These are phyloP conservation scores for Xerocomellus chrysenteron DNA, from an alignment of 768 basidiomycete genomes.

Conservation along the genomic window DNA sequence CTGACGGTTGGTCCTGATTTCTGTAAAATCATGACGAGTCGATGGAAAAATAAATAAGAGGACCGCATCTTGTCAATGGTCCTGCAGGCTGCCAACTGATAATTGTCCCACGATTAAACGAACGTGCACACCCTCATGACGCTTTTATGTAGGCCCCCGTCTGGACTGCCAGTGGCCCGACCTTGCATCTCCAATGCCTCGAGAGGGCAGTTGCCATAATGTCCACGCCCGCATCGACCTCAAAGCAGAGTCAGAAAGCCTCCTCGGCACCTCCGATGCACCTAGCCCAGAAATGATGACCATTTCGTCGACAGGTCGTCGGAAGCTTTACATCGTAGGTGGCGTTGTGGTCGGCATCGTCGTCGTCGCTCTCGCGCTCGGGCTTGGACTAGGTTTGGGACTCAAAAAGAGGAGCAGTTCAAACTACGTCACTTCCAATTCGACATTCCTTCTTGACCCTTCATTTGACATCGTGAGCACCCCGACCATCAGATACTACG, in stretches of 20 bases:
- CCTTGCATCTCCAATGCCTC: slow-evolving; percentile 4
- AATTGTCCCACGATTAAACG: slow-evolving; percentile 3
- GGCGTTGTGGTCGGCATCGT: slow-evolving; percentile 12
- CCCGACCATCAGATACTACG: slow-evolving; percentile 42
- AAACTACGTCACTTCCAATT: slow-evolving; percentile 23
- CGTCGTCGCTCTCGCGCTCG: slow-evolving; percentile 24
- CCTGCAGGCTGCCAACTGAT: not conserved
- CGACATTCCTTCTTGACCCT: slow-evolving; percentile 30
- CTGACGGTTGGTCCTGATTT: too few species aligned
- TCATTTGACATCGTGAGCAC: slow-evolving; percentile 26
- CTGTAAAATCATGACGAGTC: not conserved
- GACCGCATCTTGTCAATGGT: not conserved
- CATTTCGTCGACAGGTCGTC: slow-evolving; percentile 14
- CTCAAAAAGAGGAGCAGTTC: slow-evolving; percentile 19
- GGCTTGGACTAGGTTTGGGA: slow-evolving; percentile 30
- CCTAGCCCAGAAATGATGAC: not conserved
- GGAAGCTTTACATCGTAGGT: slow-evolving; percentile 18
- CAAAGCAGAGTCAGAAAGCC: slow-evolving; percentile 4
- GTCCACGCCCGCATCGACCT: not conserved
- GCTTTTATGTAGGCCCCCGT: not conserved
- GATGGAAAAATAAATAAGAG: not conserved
- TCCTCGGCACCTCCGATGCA: not conserved
- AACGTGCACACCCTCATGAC: slow-evolving; percentile 10
- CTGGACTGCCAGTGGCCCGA: not conserved
- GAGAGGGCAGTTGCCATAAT: slow-evolving; percentile 1